Percentiles rank a stretch among this genome's conserved stretches.
Evolutionary conservation across 805 yeast genomes (phyloP).

Genomic region (Grigorovia yakushimaensis): DNA sequence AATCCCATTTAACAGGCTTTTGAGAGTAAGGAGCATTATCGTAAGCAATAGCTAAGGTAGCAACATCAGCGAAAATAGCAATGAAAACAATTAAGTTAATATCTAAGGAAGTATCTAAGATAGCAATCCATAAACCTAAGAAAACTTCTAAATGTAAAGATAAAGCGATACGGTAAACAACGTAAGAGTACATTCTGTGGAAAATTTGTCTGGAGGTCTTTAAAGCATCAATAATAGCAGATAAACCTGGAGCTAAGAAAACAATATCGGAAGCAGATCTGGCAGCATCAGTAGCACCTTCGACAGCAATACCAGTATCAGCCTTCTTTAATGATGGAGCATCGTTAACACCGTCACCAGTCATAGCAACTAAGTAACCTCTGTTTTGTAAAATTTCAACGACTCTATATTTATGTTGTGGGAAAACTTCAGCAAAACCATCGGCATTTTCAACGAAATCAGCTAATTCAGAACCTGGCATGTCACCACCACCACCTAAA

Average conservation of each 20-base stretch:
- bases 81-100: conserved; percentile 90
- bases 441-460: conserved; percentile 96
- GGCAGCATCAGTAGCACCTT: conserved; percentile 96
- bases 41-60: conserved; percentile 93
- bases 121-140: conserved; percentile 95
- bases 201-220: conserved; percentile 94
- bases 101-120: conserved; percentile 74
- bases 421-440: conserved; percentile 98
- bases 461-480: conserved; percentile 96
- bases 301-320: conserved; percentile 94
- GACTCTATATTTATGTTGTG: conserved; percentile 93
- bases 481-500: conserved; percentile 90
- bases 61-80: conserved; percentile 96
- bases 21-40: conserved; percentile 94
- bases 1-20: conserved; percentile 91
- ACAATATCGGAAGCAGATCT: conserved; percentile 96
- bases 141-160: conserved; percentile 90
- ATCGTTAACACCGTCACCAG: conserved; percentile 99
- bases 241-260: conserved; percentile 90
- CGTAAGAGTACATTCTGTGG: conserved; percentile 98
- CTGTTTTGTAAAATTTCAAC: conserved; percentile 91
- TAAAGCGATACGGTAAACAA: conserved; percentile 95
- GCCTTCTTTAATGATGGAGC: conserved; percentile 97
- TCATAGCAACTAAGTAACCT: conserved; percentile 97
- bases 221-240: conserved; percentile 88